phyloP scores from a whole-genome alignment of 768 basidiomycete genomes.

The Suillus ampliporus region DNA sequence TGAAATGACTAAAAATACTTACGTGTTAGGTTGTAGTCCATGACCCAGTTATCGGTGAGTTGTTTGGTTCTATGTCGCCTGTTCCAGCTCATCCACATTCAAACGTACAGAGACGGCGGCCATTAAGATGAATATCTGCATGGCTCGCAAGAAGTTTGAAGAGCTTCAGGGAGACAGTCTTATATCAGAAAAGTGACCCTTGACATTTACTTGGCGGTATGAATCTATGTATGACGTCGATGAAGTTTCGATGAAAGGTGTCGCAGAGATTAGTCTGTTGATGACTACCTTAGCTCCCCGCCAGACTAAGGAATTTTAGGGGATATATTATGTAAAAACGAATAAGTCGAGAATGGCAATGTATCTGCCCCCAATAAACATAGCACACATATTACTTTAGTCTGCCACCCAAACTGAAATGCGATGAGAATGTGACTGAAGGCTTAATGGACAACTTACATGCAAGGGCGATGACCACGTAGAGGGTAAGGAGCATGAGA shows the following conservation, averaged over 20 bases:
- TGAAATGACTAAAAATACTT: constrained; percentile 92
- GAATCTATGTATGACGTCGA: not conserved
- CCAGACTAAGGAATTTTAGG: not conserved
- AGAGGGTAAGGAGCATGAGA: constrained; percentile 57
- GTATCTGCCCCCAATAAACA: not conserved
- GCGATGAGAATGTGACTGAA: not conserved
- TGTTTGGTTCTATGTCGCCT: constrained; percentile 4
- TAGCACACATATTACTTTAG: not conserved
- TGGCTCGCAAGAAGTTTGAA: constrained; percentile 88
- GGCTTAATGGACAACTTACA: constrained; percentile 35
- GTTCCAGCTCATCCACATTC: not conserved
- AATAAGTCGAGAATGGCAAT: no score
- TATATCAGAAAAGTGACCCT: constrained; percentile 23
- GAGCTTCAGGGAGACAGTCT: constrained; percentile 82
- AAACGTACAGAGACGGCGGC: constrained; percentile 77
- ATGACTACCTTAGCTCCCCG: not conserved
- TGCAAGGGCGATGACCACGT: constrained; percentile 45
- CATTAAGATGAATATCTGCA: constrained; percentile 83
- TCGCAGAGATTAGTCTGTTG: not conserved
- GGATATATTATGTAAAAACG: not conserved
- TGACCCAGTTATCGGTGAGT: constrained; percentile 84
- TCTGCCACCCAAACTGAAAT: constrained; percentile 20
- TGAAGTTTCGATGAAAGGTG: not conserved
- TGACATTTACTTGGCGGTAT: not conserved
- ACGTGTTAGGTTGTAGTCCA: constrained; percentile 89